Percentiles rank a stretch among this genome's conserved stretches.
Evolutionary conservation across 2,329 filamentous ascomycete species (phyloP).

Genomic region (Penicillium sp.): DNA sequence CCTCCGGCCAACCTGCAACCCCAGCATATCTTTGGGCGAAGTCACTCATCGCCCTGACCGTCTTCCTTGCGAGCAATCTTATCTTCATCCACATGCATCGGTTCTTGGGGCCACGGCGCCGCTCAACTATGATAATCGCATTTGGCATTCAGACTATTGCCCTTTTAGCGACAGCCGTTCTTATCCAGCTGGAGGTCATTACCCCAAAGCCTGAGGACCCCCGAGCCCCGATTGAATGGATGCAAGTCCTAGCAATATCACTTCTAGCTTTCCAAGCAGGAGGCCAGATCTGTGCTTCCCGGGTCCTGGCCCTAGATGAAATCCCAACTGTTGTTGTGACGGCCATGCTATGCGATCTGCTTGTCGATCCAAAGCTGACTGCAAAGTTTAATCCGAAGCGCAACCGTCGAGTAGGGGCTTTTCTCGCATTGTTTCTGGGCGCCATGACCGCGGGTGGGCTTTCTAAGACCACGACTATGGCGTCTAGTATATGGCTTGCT

Average conservation of each 20-base stretch:
- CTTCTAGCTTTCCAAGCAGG: slow-evolving; percentile 44
- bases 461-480: slow-evolving; percentile 37
- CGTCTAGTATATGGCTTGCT: slow-evolving; percentile 43
- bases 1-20: slow-evolving; percentile 42
- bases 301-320: slow-evolving; percentile 40
- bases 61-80: slow-evolving; percentile 42
- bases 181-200: slow-evolving; percentile 38
- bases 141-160: slow-evolving; percentile 41
- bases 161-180: slow-evolving; percentile 36
- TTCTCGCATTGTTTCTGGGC: slow-evolving; percentile 42
- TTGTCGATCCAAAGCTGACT: slow-evolving; percentile 36
- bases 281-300: slow-evolving; percentile 42
- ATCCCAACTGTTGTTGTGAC: slow-evolving; percentile 46
- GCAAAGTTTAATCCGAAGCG: slow-evolving; percentile 30
- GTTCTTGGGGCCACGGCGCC: slow-evolving; percentile 34
- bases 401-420: slow-evolving; percentile 38
- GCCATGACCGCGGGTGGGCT: slow-evolving; percentile 44
- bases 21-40: slow-evolving; percentile 46
- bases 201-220: slow-evolving; percentile 32
- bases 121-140: slow-evolving; percentile 41
- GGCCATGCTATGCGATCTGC: slow-evolving; percentile 41
- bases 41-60: slow-evolving; percentile 41
- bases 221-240: slow-evolving; percentile 36
- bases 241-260: slow-evolving; percentile 40
- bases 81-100: slow-evolving; percentile 42